These are phyloP conservation scores for Ophiostoma himal-ulmi DNA, from an alignment of 2,329 filamentous ascomycete genomes.

Conservation along the genomic window DNA sequence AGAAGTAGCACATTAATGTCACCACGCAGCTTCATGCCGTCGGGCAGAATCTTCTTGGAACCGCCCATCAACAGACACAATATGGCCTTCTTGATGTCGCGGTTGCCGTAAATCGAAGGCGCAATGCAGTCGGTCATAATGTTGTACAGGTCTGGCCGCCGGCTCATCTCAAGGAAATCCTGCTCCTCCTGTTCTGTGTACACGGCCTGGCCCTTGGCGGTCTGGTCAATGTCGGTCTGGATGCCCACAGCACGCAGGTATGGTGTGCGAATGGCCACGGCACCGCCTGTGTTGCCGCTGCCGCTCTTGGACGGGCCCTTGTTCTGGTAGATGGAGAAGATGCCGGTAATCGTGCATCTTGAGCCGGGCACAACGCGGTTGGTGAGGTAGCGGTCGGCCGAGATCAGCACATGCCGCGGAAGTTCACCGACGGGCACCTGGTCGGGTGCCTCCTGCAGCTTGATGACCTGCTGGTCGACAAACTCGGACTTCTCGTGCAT, in stretches of 20 bases:
- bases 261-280: conserved; percentile 90
- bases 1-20: conserved; percentile 97
- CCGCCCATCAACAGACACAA: conserved; percentile 88
- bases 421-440: conserved; percentile 96
- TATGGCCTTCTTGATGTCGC: conserved; percentile 96
- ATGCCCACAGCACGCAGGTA: conserved; percentile 92
- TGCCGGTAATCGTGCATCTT: conserved; percentile 89
- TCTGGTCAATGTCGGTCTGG: conserved; percentile 82
- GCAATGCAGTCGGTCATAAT: conserved; percentile 88
- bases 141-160: conserved; percentile 86
- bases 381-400: conserved; percentile 90
- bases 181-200: conserved; percentile 97
- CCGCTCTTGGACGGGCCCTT: conserved; percentile 63
- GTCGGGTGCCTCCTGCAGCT: conserved; percentile 94
- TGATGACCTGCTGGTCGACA: conserved; percentile 96
- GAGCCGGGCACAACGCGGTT: conserved; percentile 95
- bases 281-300: conserved; percentile 64
- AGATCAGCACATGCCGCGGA: conserved; percentile 88
- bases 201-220: conserved; percentile 72
- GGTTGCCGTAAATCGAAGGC: conserved; percentile 93
- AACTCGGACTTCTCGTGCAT: conserved; percentile 91
- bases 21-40: conserved; percentile 94
- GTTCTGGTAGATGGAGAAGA: conserved; percentile 96
- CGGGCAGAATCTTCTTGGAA: conserved; percentile 94
- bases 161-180: conserved; percentile 86